phyloP scores from a whole-genome alignment of 2,329 filamentous ascomycete species.

The Xylariaceae sp. region DNA sequence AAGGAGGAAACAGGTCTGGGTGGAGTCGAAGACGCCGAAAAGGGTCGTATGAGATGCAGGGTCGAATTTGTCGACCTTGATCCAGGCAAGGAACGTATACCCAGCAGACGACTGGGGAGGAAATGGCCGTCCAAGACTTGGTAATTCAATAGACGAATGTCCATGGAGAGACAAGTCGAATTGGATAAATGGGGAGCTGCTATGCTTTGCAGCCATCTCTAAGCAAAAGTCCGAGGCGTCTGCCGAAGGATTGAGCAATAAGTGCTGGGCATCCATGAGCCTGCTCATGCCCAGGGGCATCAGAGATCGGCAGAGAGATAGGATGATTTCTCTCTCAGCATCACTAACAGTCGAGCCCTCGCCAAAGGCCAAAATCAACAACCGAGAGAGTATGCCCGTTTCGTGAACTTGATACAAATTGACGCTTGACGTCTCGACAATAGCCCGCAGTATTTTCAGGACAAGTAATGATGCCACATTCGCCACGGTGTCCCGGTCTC shows the following conservation, averaged over 20 bases:
- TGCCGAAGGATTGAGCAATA: slow-evolving; percentile 52
- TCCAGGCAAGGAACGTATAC: slow-evolving; percentile 87
- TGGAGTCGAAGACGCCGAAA: slow-evolving; percentile 89
- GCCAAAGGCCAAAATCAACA: slow-evolving; percentile 58
- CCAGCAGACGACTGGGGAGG: slow-evolving; percentile 74
- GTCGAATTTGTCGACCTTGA: slow-evolving; percentile 84
- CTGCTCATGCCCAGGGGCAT: slow-evolving; percentile 71
- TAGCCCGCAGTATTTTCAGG: slow-evolving; percentile 56
- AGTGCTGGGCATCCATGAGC: slow-evolving; percentile 75
- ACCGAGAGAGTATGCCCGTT: slow-evolving; percentile 63
- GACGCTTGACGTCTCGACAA: slow-evolving; percentile 57
- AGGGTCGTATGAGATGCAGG: slow-evolving; percentile 81
- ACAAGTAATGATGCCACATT: slow-evolving; percentile 58
- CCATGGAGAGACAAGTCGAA: slow-evolving; percentile 88
- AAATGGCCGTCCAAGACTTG: slow-evolving; percentile 78
- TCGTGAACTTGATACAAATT: slow-evolving; percentile 68
- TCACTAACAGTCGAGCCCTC: slow-evolving; percentile 45
- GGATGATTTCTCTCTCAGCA: slow-evolving; percentile 54
- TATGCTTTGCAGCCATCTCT: slow-evolving; percentile 66
- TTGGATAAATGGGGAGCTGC: slow-evolving; percentile 78
- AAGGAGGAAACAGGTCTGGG: slow-evolving; percentile 88
- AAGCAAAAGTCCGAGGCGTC: slow-evolving; percentile 64
- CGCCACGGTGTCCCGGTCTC: slow-evolving; percentile 39
- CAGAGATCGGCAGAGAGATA: slow-evolving; percentile 63
- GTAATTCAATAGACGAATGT: slow-evolving; percentile 83